These are phyloP conservation scores for Colletotrichum sansevieriae DNA, from an alignment of 2,329 filamentous ascomycete genomes.

Conservation along the genomic window DNA sequence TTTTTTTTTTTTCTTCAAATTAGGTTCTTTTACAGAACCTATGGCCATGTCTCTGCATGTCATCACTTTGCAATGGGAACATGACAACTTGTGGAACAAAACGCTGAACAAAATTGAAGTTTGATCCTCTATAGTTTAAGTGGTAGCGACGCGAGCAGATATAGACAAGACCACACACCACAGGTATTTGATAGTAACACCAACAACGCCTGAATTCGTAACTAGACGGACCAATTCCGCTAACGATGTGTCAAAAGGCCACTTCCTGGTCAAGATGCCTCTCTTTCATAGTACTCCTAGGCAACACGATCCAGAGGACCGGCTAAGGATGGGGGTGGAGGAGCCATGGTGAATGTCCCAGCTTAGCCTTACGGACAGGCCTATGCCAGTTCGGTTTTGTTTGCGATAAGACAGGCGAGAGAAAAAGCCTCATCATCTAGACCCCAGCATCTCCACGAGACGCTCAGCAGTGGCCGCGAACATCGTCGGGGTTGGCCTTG, in stretches of 20 bases:
- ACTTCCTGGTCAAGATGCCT: constrained; percentile 15
- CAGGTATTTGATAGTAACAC: constrained; percentile 32
- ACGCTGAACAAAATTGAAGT: not conserved
- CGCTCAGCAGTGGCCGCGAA: constrained; percentile 41
- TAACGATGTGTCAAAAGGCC: constrained; percentile 21
- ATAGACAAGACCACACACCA: constrained; percentile 20
- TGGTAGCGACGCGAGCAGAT: not conserved
- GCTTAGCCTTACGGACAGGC: constrained; percentile 18
- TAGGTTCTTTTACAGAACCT: too few species aligned
- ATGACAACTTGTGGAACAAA: not conserved
- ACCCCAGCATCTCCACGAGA: constrained; percentile 13
- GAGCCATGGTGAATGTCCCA: constrained; percentile 21
- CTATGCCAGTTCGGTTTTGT: constrained; percentile 2
- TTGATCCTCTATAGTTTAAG: constrained; percentile 20
- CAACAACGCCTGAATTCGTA: constrained; percentile 36
- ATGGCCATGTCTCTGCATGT: too few species aligned
- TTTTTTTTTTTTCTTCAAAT: too few species aligned
- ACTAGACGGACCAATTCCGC: constrained; percentile 30
- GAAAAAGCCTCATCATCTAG: not conserved
- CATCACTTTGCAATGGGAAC: too few species aligned
- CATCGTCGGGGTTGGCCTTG: constrained; percentile 33
- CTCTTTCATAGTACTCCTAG: constrained; percentile 1
- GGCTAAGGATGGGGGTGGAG: constrained; percentile 29
- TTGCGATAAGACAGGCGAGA: not conserved
- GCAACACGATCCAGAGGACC: constrained; percentile 29